A percentile compares a stretch with the other conserved stretches of the same genome.
Conservation (phyloP, 116 monocot species). For the Iris pallida region DNA sequence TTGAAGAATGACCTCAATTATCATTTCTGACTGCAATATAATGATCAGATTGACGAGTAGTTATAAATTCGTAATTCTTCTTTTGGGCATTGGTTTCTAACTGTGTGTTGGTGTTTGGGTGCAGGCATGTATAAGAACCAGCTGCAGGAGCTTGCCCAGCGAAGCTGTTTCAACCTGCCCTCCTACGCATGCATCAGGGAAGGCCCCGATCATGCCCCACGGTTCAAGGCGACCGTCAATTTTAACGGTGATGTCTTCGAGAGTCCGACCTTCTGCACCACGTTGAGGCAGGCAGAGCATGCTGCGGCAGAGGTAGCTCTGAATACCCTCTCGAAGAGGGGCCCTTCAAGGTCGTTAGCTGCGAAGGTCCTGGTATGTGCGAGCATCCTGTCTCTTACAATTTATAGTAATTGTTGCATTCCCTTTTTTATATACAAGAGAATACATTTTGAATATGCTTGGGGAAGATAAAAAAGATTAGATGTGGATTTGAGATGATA, state of each 20-base stretch:
- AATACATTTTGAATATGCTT: background rate
- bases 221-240: slow-evolving; percentile 47
- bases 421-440: background rate
- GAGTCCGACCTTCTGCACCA: slow-evolving; percentile 37
- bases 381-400: background rate
- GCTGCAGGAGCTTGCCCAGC: slow-evolving; percentile 48
- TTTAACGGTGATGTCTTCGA: slow-evolving; percentile 55
- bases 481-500: too few relatives aligned
- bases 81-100: too few relatives aligned
- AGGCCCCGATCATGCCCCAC: slow-evolving; percentile 48
- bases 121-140: slow-evolving; percentile 45
- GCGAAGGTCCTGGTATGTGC: slow-evolving; percentile 36
- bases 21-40: too few relatives aligned
- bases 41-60: too few relatives aligned
- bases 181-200: slow-evolving; percentile 43
- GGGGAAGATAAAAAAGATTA: too few relatives aligned
- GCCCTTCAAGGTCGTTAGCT: slow-evolving; percentile 43
- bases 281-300: slow-evolving; percentile 56
- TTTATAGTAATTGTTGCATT: background rate
- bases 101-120: background rate
- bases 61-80: too few relatives aligned
- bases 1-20: too few relatives aligned
- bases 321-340: slow-evolving; percentile 27
- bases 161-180: slow-evolving; percentile 50
- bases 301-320: slow-evolving; percentile 55